Evolutionary conservation across 148 eudicot species (phyloP), one percentile per base, ranked within the genome.

Genomic region (Simmondsia chinensis): DNA sequence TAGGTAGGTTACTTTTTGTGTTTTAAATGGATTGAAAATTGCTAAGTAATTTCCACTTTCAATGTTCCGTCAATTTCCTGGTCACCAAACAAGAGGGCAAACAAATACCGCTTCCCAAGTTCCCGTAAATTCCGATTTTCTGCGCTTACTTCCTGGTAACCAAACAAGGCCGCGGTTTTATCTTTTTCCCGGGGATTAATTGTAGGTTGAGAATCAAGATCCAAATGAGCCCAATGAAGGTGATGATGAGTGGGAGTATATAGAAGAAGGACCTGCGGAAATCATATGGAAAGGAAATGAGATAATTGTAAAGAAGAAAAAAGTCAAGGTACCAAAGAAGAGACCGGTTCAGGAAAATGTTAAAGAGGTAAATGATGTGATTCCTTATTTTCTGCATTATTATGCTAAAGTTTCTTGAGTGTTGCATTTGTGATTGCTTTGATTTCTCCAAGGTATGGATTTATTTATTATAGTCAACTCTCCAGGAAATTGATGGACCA

Each of bases 271-370:
- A 25, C 97, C 95, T 29, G 85, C 95, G 6, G 97, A 91, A 59
- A 85, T 91, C 59, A 91, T 91, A 57, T 91, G 93, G 95, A 82
- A 81, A 73, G 97, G 93, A 13, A 85, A 91, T 35, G 95, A 91
- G 73, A 91, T 91, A 20, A 91, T 85, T 61, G 94, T 91, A 42
- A 82, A 78, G 70, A 91, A 85, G 86, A 91, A 91, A 52, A 79
- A 54, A 61, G 72, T 91, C 39, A 79, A 44, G 60, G 95, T 85
- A 47, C 91, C 70, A 52, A 85, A 73, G 79, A 79, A 88, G 47
- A 63, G 53, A 57, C 27, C 46, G 25, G 61, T 63, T 10, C 59
- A 20, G 27, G 63, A 40, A 46, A 63, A 17, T 10, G 43, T 15
- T 11, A 55, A 51, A 33, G 73, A 81, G 95, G 95, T 91, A 67